These are phyloP conservation scores for Lipomyces sp. DNA, from an alignment of 805 yeast species.

Conservation along the genomic window DNA sequence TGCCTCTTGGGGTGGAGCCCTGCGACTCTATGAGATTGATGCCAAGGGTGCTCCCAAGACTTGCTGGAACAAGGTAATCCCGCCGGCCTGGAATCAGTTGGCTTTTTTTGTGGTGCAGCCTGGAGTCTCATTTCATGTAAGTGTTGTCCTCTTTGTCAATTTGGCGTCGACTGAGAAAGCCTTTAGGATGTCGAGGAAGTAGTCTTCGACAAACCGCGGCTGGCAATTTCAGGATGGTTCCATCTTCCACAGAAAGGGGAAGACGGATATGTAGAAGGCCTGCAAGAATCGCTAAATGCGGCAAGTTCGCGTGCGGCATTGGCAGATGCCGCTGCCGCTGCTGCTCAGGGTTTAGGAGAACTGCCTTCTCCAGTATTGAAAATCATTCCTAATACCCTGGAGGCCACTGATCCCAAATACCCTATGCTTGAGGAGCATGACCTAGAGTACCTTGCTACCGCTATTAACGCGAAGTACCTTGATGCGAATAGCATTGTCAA, in stretches of 20 bases:
- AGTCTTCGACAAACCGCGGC: constrained; percentile 82
- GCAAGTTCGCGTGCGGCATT: constrained; percentile 43
- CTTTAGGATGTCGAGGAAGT: constrained; percentile 89
- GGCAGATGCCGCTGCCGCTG: constrained; percentile 73
- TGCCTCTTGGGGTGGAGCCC: constrained; percentile 89
- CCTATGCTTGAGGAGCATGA: constrained; percentile 19
- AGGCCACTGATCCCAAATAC: constrained; percentile 78
- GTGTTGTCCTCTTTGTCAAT: background rate
- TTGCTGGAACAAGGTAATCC: constrained; percentile 69
- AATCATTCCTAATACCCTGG: constrained; percentile 44
- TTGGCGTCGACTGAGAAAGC: background rate
- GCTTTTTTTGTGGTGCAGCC: constrained; percentile 97
- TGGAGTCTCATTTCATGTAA: constrained; percentile 82
- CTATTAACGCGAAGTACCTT: constrained; percentile 61
- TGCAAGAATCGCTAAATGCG: constrained; percentile 57
- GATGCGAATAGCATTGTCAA: constrained; percentile 47
- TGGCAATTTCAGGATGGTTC: constrained; percentile 98
- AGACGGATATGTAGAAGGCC: constrained; percentile 79
- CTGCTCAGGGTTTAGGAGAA: constrained; percentile 52
- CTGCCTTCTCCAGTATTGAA: constrained; percentile 59
- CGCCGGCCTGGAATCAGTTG: constrained; percentile 94
- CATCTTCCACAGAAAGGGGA: constrained; percentile 96
- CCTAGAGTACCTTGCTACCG: constrained; percentile 55
- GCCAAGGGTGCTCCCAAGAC: constrained; percentile 88
- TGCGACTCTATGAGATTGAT: constrained; percentile 82